Evolutionary conservation across 1,284 basidiomycete genomes (phyloP), one percentile per base, ranked within the genome.

Genomic region (Bjerkandera adusta): DNA sequence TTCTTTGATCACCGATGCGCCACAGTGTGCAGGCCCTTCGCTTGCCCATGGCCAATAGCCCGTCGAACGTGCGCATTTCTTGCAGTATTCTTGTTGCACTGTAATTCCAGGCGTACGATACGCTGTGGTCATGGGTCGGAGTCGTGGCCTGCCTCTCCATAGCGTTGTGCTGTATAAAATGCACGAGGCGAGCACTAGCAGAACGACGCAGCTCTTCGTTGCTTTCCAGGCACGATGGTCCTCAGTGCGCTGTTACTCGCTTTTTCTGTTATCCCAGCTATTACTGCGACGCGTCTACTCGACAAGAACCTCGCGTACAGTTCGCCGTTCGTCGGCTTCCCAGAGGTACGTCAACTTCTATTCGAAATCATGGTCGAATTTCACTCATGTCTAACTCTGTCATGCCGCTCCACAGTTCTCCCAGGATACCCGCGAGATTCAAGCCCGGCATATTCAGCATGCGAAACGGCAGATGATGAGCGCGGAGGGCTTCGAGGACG

Each of bases 251-350:
- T 33, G 13, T 41, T 41, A 29, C 46, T 49, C 29, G 13, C 45
- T 52, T 36, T 59, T 7, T 43, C 51, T 30, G 43, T 56, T 15
- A 50, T 52, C 21, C 40, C 53, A 4, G 51, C 45, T 2, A 49
- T 41, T 41, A 36, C 40, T 8, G 68, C 65, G 8, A 66, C 64
- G 5, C 53, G 59, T 27, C 58, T 70, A 1, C 62, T 73, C 38
- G 70, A 75, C 47, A 67, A 68, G 21, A 79, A 78, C 54, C 51
- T 77, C 22, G 76, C 62, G 1, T 78, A 78, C 51, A 55, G 61
- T 5, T 77, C 75, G n/a, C 76, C 76, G 0, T 77, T 76, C 56
- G 52, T 57, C 13, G 66, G 68, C 21, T 63, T 68, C 41, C 66
- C 67, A 3, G 62, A 75, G 56, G 75, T 70, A 56, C 43, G 64